A percentile compares a stretch with the other conserved stretches of the same genome.
Conservation (phyloP, 208 protist genomes). For the Novymonas esmeraldas region DNA sequence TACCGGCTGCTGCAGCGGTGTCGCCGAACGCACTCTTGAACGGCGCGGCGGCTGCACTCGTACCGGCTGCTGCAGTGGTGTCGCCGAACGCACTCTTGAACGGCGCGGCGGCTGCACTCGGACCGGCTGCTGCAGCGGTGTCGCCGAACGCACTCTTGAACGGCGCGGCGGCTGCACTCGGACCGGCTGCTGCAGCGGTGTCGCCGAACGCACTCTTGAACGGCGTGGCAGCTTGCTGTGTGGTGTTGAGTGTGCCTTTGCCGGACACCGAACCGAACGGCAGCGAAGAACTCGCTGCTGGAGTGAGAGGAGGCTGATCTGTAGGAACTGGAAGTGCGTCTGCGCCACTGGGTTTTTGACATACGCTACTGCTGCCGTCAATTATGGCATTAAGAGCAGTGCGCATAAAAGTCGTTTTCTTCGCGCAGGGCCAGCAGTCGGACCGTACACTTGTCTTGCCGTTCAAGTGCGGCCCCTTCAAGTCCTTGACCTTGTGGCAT, state of each 20-base stretch:
- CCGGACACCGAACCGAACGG: no score
- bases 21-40: background rate
- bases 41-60: background rate
- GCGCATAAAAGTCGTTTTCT: conserved; percentile 1
- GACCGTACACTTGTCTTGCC: background rate
- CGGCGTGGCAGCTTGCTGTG: background rate
- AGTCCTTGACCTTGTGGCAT: conserved; percentile 5
- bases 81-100: conserved; percentile 1
- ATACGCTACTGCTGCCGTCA: background rate
- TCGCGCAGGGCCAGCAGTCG: conserved; percentile 6
- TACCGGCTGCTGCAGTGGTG: background rate
- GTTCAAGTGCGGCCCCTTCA: background rate
- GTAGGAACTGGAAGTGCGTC: no score
- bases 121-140: background rate
- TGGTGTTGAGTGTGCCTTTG: no score
- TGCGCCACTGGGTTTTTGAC: no score
- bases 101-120: background rate
- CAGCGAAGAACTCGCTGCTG: no score
- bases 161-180: background rate
- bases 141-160: background rate
- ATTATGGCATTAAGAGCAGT: no score
- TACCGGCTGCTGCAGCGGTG: background rate
- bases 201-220: background rate
- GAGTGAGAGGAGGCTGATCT: no score
- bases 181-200: background rate